phyloP scores from a whole-genome alignment of 1,284 basidiomycete genomes.

The Vanrija sp. region DNA sequence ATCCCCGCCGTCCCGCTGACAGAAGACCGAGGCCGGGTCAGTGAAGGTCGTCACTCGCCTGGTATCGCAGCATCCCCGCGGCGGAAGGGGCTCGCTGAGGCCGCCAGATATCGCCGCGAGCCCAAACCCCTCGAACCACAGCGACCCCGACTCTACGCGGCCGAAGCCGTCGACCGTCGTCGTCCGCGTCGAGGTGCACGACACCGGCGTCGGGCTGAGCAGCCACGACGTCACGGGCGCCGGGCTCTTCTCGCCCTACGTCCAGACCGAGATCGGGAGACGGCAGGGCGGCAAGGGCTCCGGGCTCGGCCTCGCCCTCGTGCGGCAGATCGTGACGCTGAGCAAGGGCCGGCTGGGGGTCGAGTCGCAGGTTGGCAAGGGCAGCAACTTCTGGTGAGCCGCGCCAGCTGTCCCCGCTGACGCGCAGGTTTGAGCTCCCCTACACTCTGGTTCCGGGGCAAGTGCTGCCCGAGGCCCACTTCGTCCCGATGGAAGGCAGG shows the following conservation, averaged over 20 bases:
- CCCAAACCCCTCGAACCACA: too few species aligned
- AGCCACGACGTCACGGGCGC: slow-evolving; percentile 63
- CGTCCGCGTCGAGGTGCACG: slow-evolving; percentile 72
- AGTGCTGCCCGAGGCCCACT: not conserved
- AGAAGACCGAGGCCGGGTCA: too few species aligned
- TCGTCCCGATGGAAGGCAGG: too few species aligned
- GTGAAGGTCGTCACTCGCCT: too few species aligned
- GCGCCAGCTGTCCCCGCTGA: not conserved
- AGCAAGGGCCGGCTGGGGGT: slow-evolving; percentile 71
- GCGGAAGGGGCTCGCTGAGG: too few species aligned
- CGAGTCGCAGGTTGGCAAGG: slow-evolving; percentile 41
- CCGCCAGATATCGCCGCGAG: too few species aligned
- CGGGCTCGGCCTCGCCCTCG: slow-evolving; percentile 78
- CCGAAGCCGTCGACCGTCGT: slow-evolving; percentile 33
- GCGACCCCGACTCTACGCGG: too few species aligned
- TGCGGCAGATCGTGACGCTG: slow-evolving; percentile 83
- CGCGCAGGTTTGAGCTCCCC: slow-evolving; percentile 2
- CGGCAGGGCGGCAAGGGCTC: slow-evolving; percentile 83
- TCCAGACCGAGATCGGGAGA: slow-evolving; percentile 58
- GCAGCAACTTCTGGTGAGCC: slow-evolving; percentile 44
- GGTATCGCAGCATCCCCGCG: too few species aligned
- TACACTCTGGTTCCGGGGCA: not conserved
- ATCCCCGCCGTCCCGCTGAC: too few species aligned
- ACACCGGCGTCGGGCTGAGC: slow-evolving; percentile 74
- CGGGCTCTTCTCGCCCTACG: slow-evolving; percentile 46